These are phyloP conservation scores for Macroventuria anomochaeta DNA, from an alignment of 2,329 filamentous ascomycete species.

Conservation along the genomic window DNA sequence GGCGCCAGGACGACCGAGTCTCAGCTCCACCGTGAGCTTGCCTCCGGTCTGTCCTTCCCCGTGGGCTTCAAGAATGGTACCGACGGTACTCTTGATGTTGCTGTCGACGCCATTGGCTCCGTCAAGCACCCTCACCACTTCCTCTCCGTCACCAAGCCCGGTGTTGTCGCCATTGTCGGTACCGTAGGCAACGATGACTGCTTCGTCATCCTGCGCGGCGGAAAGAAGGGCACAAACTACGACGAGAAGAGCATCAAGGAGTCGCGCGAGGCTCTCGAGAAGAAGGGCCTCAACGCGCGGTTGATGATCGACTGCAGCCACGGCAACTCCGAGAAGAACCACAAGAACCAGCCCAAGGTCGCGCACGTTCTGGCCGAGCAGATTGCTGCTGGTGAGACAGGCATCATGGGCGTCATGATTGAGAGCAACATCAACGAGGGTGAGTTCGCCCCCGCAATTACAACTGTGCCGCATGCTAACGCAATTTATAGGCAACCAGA, in stretches of 20 bases:
- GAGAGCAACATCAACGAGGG: slow-evolving; percentile 97
- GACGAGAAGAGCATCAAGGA: slow-evolving; percentile 83
- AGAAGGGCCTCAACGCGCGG: slow-evolving; percentile 74
- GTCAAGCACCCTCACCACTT: slow-evolving; percentile 95
- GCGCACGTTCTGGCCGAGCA: slow-evolving; percentile 82
- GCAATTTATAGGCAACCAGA: slow-evolving; percentile 72
- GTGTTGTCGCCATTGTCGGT: slow-evolving; percentile 91
- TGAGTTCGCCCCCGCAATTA: slow-evolving; percentile 49
- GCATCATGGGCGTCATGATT: slow-evolving; percentile 98
- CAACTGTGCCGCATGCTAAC: slow-evolving; percentile 16
- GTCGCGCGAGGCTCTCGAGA: slow-evolving; percentile 78
- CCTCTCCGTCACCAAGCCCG: slow-evolving; percentile 95
- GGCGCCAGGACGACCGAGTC: slow-evolving; percentile 97
- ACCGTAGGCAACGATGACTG: slow-evolving; percentile 96
- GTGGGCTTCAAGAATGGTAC: slow-evolving; percentile 99
- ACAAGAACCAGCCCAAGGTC: slow-evolving; percentile 97
- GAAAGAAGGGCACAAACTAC: slow-evolving; percentile 93
- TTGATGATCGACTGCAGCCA: slow-evolving; percentile 99
- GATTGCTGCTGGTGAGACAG: slow-evolving; percentile 80
- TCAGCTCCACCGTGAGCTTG: slow-evolving; percentile 92
- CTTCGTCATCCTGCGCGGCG: slow-evolving; percentile 93
- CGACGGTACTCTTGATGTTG: slow-evolving; percentile 85
- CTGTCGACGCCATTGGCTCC: slow-evolving; percentile 93
- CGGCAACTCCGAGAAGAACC: slow-evolving; percentile 93
- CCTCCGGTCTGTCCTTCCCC: slow-evolving; percentile 92